Evolutionary conservation across 2,329 filamentous ascomycete genomes (phyloP).

Genomic region (Nannizziopsis arthrosporioides): DNA sequence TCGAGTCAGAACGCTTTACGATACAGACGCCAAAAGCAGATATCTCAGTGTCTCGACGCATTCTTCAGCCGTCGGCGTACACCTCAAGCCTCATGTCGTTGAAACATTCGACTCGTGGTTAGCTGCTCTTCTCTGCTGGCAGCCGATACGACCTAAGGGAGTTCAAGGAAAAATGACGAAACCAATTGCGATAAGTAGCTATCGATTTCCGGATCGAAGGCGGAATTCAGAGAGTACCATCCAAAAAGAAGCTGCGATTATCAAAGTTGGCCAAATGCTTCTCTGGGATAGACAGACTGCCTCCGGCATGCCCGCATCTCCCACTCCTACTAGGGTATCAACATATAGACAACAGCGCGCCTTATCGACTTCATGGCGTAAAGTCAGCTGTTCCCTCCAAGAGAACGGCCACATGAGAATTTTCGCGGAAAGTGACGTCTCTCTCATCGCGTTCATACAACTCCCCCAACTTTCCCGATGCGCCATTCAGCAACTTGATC

Average conservation of each 20-base stretch:
- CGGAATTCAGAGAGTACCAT: constrained; percentile 39
- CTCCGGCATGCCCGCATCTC: constrained; percentile 27
- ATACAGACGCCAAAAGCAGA: constrained; percentile 34
- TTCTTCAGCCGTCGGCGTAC: constrained; percentile 37
- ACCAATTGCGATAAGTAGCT: constrained; percentile 35
- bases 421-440: constrained; percentile 72
- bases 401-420: constrained; percentile 93
- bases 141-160: constrained; percentile 40
- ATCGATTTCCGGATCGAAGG: constrained; percentile 33
- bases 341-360: constrained; percentile 46
- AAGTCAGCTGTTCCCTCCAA: constrained; percentile 82
- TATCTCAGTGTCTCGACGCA: constrained; percentile 41
- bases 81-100: constrained; percentile 38
- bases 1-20: constrained; percentile 38
- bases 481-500: constrained; percentile 80
- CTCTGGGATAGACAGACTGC: constrained; percentile 70
- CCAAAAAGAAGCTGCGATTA: constrained; percentile 66
- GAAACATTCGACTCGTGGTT: constrained; percentile 44
- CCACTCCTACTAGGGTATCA: constrained; percentile 34
- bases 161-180: constrained; percentile 42
- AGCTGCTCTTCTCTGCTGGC: constrained; percentile 42
- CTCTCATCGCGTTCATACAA: constrained; percentile 70
- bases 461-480: constrained; percentile 79
- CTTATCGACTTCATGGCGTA: constrained; percentile 61
- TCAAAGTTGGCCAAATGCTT: constrained; percentile 86